Percentiles rank a stretch among this genome's conserved stretches.
Conservation (phyloP, 1,139 yeast genomes). For the Saccharomyces hybrid region DNA sequence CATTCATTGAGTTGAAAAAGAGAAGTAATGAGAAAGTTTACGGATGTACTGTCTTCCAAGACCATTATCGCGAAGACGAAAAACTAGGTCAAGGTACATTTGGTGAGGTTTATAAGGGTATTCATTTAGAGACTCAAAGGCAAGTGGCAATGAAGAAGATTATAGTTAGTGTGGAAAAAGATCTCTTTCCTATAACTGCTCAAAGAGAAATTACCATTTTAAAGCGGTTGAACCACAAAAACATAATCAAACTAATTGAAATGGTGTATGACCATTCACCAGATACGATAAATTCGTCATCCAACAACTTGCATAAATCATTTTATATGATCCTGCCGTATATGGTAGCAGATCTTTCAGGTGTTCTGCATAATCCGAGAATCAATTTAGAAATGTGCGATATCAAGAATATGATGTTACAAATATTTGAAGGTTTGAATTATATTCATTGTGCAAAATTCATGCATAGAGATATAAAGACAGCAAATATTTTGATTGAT, state of each 20-base stretch:
- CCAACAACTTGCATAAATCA: slow-evolving; percentile 23
- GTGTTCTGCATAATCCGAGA: slow-evolving; percentile 80
- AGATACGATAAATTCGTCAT: slow-evolving; percentile 31
- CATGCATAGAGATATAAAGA: slow-evolving; percentile 88
- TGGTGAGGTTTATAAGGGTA: slow-evolving; percentile 75
- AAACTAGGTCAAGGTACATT: slow-evolving; percentile 93
- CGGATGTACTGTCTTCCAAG: slow-evolving; percentile 29
- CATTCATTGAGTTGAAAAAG: slow-evolving; percentile 22
- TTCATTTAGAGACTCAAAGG: slow-evolving; percentile 40
- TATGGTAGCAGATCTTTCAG: slow-evolving; percentile 89
- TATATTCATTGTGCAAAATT: slow-evolving; percentile 66
- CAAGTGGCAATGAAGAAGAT: slow-evolving; percentile 82
- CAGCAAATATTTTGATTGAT: slow-evolving; percentile 83
- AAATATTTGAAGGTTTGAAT: slow-evolving; percentile 69
- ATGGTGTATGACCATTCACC: slow-evolving; percentile 60
- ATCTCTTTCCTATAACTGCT: slow-evolving; percentile 93
- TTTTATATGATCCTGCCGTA: slow-evolving; percentile 90
- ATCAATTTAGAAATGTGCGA: slow-evolving; percentile 54
- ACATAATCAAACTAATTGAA: slow-evolving; percentile 72
- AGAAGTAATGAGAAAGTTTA: slow-evolving; percentile 25
- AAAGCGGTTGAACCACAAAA: slow-evolving; percentile 59
- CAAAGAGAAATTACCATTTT: slow-evolving; percentile 83
- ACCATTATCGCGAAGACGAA: slow-evolving; percentile 48
- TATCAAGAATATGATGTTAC: slow-evolving; percentile 77
- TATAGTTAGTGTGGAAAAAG: slow-evolving; percentile 74